phyloP scores from a whole-genome alignment of 1,284 basidiomycete genomes.

The Polyporus tsugae region DNA sequence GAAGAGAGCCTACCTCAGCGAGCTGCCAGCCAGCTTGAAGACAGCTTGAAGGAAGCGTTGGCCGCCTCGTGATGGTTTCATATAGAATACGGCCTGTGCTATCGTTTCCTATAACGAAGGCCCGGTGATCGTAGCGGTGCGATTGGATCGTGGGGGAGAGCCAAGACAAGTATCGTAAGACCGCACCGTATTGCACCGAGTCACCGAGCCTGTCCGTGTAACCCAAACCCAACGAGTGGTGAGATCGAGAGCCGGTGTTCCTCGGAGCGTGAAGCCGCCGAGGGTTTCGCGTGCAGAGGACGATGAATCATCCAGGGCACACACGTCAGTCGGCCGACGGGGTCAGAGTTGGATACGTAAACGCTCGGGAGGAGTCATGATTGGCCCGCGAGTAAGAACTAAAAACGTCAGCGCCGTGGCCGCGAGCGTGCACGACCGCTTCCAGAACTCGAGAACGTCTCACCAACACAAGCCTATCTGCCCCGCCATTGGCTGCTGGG shows the following conservation, averaged over 20 bases:
- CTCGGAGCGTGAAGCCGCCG: neutral
- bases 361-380: neutral
- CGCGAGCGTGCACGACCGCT: constrained; percentile 1
- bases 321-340: neutral
- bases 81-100: neutral
- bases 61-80: neutral
- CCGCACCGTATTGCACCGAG: neutral
- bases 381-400: constrained; percentile 1
- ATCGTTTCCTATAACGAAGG: neutral
- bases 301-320: constrained; percentile 2
- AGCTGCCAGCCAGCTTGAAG: neutral
- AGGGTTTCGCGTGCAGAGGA: neutral
- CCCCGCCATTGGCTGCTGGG: constrained; percentile 4
- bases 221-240: neutral
- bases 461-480: neutral
- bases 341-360: neutral
- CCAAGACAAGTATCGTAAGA: neutral
- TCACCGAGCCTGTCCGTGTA: neutral
- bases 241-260: constrained; percentile 1
- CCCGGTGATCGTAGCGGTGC: constrained; percentile 4
- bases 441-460: constrained; percentile 6
- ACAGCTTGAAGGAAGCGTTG: neutral
- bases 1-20: neutral
- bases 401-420: constrained; percentile 7
- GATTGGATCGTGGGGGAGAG: neutral